Evolutionary conservation across 768 basidiomycete species (phyloP), one percentile per base, ranked within the genome.

Genomic region (Lactarius hatsudake): DNA sequence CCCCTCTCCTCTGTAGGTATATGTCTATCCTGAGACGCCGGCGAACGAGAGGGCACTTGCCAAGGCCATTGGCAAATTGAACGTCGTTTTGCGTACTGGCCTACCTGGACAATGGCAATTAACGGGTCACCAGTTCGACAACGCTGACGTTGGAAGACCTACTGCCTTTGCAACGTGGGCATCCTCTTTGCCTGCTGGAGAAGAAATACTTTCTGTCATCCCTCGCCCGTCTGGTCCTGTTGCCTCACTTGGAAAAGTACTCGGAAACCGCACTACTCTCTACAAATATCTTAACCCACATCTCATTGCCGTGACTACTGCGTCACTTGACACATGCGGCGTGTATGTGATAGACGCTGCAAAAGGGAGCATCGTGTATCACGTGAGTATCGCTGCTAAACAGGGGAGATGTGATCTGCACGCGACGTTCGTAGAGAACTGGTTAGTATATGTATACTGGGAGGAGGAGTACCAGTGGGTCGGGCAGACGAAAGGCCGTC

Each of bases 281-380:
- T 96, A 97, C 82, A 98, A 98, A 78, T 96, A 97, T 73, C 82
- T 98, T 67, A 96, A 96, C 74, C 90, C 89, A 9, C 87, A 93
- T 71, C 71, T 95, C 40, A 81, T 89, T 59, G 84, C 86, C 9
- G 79, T 93, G 43, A 77, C 89, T 36, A 93, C 93, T 56, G 60
- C 64, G 12, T 57, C 73, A 1, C 26, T 72, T 26, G 55, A 73
- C 1, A 76, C 72, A 2, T 93, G 91, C 73, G 84, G 85, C 0
- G 72, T 98, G 17, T 90, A 92, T 72, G 76, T 97, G 5, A 74
- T 96, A n/a, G 94, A 98, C 73, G 81, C 82, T 0, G 84, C 83
- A 57, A 93, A 92, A 71, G 96, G 96, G 1, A 87, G 82, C 1
- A 78, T 91, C 18, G 70, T 96, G 2, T 94, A 96, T 75, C 83